phyloP scores from a whole-genome alignment of 108 stramenopile species.

The Skeletonema grethae region DNA sequence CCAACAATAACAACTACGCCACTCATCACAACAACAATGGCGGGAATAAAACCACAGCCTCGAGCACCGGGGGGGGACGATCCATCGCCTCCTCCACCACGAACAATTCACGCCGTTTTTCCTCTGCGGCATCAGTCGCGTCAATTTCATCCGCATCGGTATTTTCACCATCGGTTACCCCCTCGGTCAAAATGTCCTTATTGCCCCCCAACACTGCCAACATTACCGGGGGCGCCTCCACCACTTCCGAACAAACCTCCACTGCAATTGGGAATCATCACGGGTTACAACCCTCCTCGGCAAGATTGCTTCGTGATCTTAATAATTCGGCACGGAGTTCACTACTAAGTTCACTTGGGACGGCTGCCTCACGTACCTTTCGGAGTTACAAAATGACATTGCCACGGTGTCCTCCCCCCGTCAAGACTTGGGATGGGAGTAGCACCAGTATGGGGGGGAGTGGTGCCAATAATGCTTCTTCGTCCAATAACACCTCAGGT shows the following conservation, averaged over 20 bases:
- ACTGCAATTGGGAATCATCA: not conserved
- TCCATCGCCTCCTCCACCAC: too few relatives aligned
- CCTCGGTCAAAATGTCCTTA: not conserved
- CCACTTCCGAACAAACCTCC: not conserved
- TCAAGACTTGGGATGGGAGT: not conserved
- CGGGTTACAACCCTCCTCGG: constrained; percentile 38
- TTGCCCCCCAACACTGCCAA: not conserved
- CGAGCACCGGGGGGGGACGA: too few relatives aligned
- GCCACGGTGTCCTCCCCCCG: constrained; percentile 28
- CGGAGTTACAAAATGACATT: constrained; percentile 47
- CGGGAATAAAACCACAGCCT: not conserved
- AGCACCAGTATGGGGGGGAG: not conserved
- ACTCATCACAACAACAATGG: not conserved
- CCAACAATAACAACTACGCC: constrained; percentile 1
- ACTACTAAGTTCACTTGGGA: constrained; percentile 32
- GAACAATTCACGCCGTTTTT: not conserved
- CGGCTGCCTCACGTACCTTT: constrained; percentile 43
- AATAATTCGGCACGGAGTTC: constrained; percentile 28
- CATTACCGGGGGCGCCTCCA: not conserved
- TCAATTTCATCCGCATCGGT: not conserved
- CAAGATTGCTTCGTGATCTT: constrained; percentile 24
- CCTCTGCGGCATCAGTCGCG: not conserved
- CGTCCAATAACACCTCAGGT: too few relatives aligned
- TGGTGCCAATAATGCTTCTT: not conserved
- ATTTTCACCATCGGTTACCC: not conserved